Conservation (phyloP, 1,284 basidiomycete species). For the Papiliotrema terrestris region DNA sequence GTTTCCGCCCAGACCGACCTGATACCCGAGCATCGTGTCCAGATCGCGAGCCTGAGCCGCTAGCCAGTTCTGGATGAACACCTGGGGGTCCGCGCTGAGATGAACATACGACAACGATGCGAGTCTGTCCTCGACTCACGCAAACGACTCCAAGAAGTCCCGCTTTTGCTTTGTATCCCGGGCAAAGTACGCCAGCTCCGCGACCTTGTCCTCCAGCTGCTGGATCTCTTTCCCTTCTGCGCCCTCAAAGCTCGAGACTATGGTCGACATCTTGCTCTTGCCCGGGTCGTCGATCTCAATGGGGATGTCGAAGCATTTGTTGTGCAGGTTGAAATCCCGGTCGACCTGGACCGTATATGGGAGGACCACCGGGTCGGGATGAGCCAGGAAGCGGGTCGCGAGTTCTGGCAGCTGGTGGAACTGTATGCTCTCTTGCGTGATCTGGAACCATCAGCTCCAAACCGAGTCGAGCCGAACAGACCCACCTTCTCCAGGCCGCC, state of each 20-base stretch:
- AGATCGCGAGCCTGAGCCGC: constrained; percentile 87
- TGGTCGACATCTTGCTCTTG: constrained; percentile 69
- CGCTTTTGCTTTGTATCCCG: constrained; percentile 81
- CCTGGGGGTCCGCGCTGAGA: constrained; percentile 39
- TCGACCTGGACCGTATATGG: constrained; percentile 60
- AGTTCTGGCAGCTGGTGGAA: constrained; percentile 85
- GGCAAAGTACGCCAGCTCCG: constrained; percentile 71
- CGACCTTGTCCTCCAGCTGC: constrained; percentile 84
- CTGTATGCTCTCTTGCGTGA: constrained; percentile 59
- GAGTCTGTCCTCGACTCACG: constrained; percentile 41
- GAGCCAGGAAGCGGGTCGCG: constrained; percentile 71
- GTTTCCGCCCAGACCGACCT: constrained; percentile 58
- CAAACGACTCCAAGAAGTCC: constrained; percentile 80
- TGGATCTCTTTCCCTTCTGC: constrained; percentile 63
- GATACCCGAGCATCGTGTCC: constrained; percentile 79
- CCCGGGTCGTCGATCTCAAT: constrained; percentile 82
- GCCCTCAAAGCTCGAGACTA: constrained; percentile 68
- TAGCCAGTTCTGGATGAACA: constrained; percentile 84
- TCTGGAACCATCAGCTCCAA: constrained; percentile 48
- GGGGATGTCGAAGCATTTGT: constrained; percentile 80
- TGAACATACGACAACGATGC: neutral
- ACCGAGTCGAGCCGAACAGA: neutral
- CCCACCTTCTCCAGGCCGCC: constrained; percentile 58
- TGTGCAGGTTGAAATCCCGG: constrained; percentile 42
- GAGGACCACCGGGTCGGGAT: constrained; percentile 80